Base-by-base conservation (phyloP, 306 rosid species). In the Boehmeria nivea region DNA sequence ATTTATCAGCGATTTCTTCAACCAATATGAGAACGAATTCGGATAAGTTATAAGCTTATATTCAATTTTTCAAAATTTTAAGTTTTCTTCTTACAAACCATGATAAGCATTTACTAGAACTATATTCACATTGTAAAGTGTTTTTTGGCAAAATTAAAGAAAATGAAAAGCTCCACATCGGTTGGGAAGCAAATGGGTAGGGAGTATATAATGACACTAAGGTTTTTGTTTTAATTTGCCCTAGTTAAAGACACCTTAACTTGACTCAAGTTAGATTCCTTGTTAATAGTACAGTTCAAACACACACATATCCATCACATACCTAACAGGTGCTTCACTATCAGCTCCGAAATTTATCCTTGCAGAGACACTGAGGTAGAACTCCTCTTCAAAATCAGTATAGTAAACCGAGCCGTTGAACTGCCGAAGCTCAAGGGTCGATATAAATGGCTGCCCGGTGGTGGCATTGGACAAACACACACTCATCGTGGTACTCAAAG, bases 381-480 rank as follows among this genome's bases (percentile, higher is more conserved):
- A 78, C 21, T 47, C 76, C 45, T 83, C 70, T 60, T 91, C 99
- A 56, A 3, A 69, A 0, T 65, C 78, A 18, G 96, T 80, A 50
- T 64, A 87, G 57, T 91, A 91, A 62, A 68, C 59, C 0, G 99
- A 91, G 59, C 96, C 96, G 61, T 91, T 91, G 81, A 91, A 91
- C 61, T 87, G 96, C 44, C 99, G 83, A 45, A 91, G 96, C 77
- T 91, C 99, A 55, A 91, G 95, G 0, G 99, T 84, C 12, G 99
- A 91, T 68, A 91, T 87, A 75, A 91, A 91, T 34, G 96, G 99
- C 42, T 78, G 72, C 57, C 99, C 99, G 6, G 99, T 91, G 21
- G 99, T 91, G 47, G 99, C 99, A 83, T 91, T 91, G 66, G 99
- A 91, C 63, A 91, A 74, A 57, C 99, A 91, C 28, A 91, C 79